Evolutionary conservation across 306 rosid species (phyloP), one percentile per base, ranked within the genome.

Genomic region (Bauhinia variegata): DNA sequence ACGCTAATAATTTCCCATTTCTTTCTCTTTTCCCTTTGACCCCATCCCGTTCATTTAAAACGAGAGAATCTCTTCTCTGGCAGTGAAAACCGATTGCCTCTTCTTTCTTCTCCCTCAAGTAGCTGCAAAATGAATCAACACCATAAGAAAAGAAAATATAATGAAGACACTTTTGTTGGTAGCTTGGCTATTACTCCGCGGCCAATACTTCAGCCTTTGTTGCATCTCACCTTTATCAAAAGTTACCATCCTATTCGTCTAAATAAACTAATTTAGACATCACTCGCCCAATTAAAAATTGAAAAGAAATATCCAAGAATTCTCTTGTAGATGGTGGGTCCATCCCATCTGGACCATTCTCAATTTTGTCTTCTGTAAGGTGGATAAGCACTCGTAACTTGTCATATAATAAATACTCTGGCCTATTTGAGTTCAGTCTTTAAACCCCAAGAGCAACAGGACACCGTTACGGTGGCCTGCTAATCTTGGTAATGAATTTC

Each of bases 351-450:
- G 64, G 77, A 54, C 75, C 66, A 56, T 71, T 54, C 60, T 43
- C 36, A 17, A 7, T 38, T 60, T 69, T 74, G 84, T 81, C 80
- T 41, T 54, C 47, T 63, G 71, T 70, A 72, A 52, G 72, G 33
- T 23, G 76, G 89, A 85, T 81, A 70, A 75, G 67, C 75, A 75
- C 72, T 39, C 32, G 15, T 59, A n/a, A n/a, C 37, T 65, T n/a
- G n/a, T n/a, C n/a, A n/a, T n/a, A n/a, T n/a, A n/a, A n/a, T n/a
- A n/a, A 12, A 65, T 36, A 11, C 48, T 4, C 44, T 23, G 57
- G 57, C 72, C 51, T 43, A 23, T n/a, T n/a, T 33, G 50, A 67
- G 7, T 62, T 75, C 42, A 62, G 12, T 65, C 53, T 71, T 38
- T 78, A 76, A 23, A 23, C 73, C 57, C 73, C 79, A 71, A 58